Evolutionary conservation across 2,329 filamentous ascomycete species (phyloP), one percentile per base, ranked within the genome.

Genomic region (Talaromyces sp.): DNA sequence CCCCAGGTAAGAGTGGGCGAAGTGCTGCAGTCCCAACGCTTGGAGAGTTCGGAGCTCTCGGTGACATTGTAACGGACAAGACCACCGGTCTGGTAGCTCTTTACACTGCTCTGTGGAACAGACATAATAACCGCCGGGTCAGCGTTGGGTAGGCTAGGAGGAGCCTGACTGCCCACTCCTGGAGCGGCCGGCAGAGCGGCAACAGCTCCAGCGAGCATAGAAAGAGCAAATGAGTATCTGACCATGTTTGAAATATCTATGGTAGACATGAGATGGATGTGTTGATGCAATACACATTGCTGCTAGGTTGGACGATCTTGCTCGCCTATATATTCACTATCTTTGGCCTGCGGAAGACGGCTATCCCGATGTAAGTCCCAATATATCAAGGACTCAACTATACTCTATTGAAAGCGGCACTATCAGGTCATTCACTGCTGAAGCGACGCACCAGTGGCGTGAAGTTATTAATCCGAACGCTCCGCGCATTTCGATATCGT

Each of bases 1-100:
- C 60, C 60, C n/a, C 36, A 62, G 29, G 60, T 62, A n/a, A 62
- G 29, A 53, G 34, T 62, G 17, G 60, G 60, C 8, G 60, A 62
- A 31, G 60, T 25, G 29, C 60, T 62, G 34, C 60, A 62, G 31
- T 40, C 45, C 60, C 60, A 62, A 10, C 60, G 60, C 60, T 62
- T 62, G n/a, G 60, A 62, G 31, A 53, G 29, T 5, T 40, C 13
- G 19, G 60, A 22, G 25, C 15, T 29, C 15, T 62, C 11, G 2
- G 60, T 40, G 19, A 27, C 13, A 10, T 62, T 62, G 45, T 51
- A 51, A 38, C 60, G 60, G 29, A 62, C 60, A 38, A 62, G 60
- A 6, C 60, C 60, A 53, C 60, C 60, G n/a, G 45, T 53, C 22
- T 62, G 29, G 45, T 62, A 62, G 34, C 60, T 62, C 29, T 36